These are phyloP conservation scores for Ilyonectria sp. DNA, from an alignment of 2,329 filamentous ascomycete genomes.

Conservation along the genomic window DNA sequence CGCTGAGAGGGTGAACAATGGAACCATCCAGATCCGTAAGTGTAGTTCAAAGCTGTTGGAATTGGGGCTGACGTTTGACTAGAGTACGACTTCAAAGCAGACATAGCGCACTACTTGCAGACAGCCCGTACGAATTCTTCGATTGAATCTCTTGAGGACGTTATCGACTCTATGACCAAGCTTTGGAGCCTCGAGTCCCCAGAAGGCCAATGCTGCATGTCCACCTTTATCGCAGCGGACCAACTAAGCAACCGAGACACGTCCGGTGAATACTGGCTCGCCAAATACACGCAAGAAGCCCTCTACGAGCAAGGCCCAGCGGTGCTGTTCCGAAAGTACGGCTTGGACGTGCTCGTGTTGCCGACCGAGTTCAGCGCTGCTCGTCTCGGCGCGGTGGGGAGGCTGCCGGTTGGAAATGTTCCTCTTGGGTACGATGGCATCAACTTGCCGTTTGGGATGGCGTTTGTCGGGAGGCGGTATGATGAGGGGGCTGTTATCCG, in stretches of 20 bases:
- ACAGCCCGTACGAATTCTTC: background rate
- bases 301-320: constrained; percentile 5
- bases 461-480: constrained; percentile 22
- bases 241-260: background rate
- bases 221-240: constrained; percentile 7
- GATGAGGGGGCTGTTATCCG: constrained; percentile 15
- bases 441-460: constrained; percentile 8
- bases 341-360: constrained; percentile 13
- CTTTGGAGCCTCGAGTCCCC: constrained; percentile 1
- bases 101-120: constrained; percentile 10
- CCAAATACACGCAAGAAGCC: constrained; percentile 1
- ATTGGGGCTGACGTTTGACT: background rate
- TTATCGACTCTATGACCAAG: constrained; percentile 5
- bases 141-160: constrained; percentile 2
- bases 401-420: constrained; percentile 1
- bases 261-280: constrained; percentile 13
- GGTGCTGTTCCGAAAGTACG: background rate
- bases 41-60: background rate
- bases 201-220: constrained; percentile 3
- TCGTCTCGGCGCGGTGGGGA: constrained; percentile 16
- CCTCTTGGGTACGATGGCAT: constrained; percentile 14
- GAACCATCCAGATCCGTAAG: constrained; percentile 16
- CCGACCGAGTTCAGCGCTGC: constrained; percentile 8
- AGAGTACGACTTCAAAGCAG: constrained; percentile 19
- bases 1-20: constrained; percentile 1